A percentile compares a stretch with the other conserved stretches of the same genome.
These are phyloP conservation scores for Morella rubra DNA, from an alignment of 306 rosid species.

Conservation along the genomic window DNA sequence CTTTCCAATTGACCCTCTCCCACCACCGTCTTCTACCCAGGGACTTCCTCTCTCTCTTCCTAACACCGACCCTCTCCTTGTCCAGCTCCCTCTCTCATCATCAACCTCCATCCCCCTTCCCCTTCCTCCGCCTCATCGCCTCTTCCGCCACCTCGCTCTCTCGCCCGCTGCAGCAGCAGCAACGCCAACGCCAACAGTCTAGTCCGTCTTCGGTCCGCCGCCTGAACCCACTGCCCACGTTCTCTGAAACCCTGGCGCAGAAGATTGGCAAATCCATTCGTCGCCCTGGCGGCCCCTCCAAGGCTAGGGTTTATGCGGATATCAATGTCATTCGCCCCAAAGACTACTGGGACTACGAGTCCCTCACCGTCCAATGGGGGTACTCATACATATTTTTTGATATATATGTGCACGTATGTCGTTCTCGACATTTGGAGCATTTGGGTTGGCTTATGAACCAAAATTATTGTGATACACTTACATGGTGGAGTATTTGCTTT, in stretches of 20 bases:
- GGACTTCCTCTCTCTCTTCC: slow-evolving; percentile 30
- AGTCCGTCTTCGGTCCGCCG: slow-evolving; percentile 24
- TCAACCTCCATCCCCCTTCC: slow-evolving; percentile 9
- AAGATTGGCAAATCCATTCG: slow-evolving; percentile 90
- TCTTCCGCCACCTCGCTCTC: slow-evolving; percentile 40
- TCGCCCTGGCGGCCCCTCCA: slow-evolving; percentile 96
- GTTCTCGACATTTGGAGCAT: not conserved
- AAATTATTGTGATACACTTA: not conserved
- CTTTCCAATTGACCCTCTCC: slow-evolving; percentile 55
- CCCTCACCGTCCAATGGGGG: slow-evolving; percentile 98
- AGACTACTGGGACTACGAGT: slow-evolving; percentile 92
- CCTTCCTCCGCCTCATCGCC: slow-evolving; percentile 46
- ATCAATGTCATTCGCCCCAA: slow-evolving; percentile 89
- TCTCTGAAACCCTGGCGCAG: slow-evolving; percentile 75
- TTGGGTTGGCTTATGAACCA: not conserved
- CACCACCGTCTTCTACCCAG: slow-evolving; percentile 18
- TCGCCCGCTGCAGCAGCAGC: slow-evolving; percentile 23
- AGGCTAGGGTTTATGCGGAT: slow-evolving; percentile 79
- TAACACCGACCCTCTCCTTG: slow-evolving; percentile 7
- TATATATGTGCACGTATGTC: not conserved
- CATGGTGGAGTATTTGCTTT: not conserved
- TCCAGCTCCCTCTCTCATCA: slow-evolving; percentile 4
- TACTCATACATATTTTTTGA: slow-evolving; percentile 15
- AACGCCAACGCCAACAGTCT: slow-evolving; percentile 9
- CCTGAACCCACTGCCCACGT: slow-evolving; percentile 29